Conservation (phyloP, 2,329 filamentous ascomycete species). For the Metarhizium robertsii region DNA sequence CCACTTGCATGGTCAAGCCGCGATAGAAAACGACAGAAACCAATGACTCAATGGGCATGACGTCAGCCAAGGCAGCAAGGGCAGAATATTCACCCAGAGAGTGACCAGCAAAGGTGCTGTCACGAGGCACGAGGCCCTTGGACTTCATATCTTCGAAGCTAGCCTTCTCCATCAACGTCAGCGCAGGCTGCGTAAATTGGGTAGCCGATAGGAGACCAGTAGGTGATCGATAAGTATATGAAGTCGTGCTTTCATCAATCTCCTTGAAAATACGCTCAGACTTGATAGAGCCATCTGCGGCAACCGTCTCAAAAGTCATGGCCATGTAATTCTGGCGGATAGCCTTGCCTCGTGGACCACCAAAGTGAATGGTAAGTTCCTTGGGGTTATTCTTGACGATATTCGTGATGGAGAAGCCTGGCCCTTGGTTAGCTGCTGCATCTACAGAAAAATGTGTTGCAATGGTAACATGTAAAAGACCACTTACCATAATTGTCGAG, state of each 20-base stretch:
- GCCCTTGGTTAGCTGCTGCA: background rate
- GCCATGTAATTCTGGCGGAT: constrained; percentile 99
- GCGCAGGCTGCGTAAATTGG: constrained; percentile 94
- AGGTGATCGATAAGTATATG: constrained; percentile 94
- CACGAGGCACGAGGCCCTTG: constrained; percentile 89
- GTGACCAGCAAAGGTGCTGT: constrained; percentile 96
- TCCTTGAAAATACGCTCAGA: constrained; percentile 99
- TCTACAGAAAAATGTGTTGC: background rate
- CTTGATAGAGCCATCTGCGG: constrained; percentile 83
- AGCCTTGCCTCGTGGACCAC: constrained; percentile 90
- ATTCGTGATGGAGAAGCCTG: constrained; percentile 91
- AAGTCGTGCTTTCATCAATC: constrained; percentile 83
- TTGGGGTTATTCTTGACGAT: constrained; percentile 99
- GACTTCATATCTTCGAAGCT: constrained; percentile 98
- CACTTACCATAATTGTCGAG: constrained; percentile 90
- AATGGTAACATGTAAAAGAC: background rate
- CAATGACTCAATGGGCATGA: constrained; percentile 98
- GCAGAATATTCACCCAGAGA: constrained; percentile 98
- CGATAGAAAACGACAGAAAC: constrained; percentile 99
- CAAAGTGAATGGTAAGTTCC: constrained; percentile 96
- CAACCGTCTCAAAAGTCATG: constrained; percentile 99
- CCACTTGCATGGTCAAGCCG: constrained; percentile 97
- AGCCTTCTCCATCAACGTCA: constrained; percentile 99
- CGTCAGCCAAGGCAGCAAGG: constrained; percentile 88
- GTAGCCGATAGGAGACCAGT: constrained; percentile 92